Conservation (phyloP, 352 stramenopile genomes). For the Phytophthora idaei region DNA sequence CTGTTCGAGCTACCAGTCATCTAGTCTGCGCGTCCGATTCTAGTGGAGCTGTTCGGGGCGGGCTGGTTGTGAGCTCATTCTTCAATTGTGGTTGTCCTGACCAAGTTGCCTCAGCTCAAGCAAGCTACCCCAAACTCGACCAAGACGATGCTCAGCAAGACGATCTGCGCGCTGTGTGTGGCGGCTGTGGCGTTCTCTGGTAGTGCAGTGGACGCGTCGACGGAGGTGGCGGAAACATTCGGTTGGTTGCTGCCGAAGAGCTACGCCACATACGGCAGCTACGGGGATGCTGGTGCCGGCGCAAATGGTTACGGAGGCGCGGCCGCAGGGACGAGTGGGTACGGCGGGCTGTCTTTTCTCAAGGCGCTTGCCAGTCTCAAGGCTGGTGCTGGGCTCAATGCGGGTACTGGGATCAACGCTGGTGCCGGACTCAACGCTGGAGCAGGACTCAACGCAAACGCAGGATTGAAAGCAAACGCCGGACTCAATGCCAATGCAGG, state of each 20-base stretch:
- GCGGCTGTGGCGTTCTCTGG: slow-evolving; percentile 6
- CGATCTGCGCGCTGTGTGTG: slow-evolving; percentile 22
- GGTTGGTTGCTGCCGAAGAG: slow-evolving; percentile 12
- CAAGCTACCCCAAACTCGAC: neutral
- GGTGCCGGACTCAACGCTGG: too few species aligned
- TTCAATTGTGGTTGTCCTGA: neutral
- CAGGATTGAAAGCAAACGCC: too few species aligned
- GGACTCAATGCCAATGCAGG: too few species aligned
- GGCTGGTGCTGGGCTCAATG: slow-evolving; percentile 2
- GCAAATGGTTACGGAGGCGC: neutral
- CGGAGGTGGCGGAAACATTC: slow-evolving; percentile 12
- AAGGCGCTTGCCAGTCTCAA: slow-evolving; percentile 1
- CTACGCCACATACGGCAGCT: slow-evolving; percentile 12
- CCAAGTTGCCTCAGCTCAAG: neutral
- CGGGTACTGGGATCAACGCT: neutral
- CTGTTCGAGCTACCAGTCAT: neutral
- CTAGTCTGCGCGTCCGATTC: too few species aligned
- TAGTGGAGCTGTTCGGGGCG: neutral
- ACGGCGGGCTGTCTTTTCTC: neutral
- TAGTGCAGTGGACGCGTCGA: slow-evolving; percentile 10
- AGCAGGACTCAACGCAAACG: too few species aligned
- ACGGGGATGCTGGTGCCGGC: neutral
- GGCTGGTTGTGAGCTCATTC: neutral
- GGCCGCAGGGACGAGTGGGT: neutral
- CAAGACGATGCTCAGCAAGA: slow-evolving; percentile 10